phyloP scores from a whole-genome alignment of 371 early-diverging fungal species.

The Funneliformis caledonium region DNA sequence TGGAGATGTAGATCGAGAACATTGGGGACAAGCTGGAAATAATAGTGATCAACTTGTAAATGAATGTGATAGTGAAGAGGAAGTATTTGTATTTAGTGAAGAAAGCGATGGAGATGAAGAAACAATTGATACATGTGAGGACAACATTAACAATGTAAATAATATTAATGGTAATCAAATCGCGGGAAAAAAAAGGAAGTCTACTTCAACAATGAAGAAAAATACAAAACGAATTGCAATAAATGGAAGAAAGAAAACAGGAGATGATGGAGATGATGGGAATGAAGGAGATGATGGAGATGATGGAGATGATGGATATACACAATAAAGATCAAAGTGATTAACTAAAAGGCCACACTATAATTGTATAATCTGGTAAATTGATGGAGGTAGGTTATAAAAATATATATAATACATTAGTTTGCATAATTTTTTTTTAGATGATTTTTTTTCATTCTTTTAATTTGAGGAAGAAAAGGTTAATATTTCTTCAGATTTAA shows the following conservation, averaged over 20 bases:
- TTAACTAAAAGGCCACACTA: not conserved
- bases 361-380: not conserved
- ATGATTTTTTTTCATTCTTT: no score
- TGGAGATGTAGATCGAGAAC: constrained; percentile 52
- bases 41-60: not conserved
- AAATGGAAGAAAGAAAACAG: not conserved
- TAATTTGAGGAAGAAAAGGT: no score
- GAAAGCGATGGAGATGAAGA: constrained; percentile 4
- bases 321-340: not conserved
- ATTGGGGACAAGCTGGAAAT: constrained; percentile 32
- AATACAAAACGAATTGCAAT: not conserved
- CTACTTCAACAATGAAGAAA: not conserved
- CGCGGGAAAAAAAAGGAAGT: not conserved
- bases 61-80: constrained; percentile 15
- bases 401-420: no score
- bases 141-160: not conserved
- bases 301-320: not conserved
- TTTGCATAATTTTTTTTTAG: no score
- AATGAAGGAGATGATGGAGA: no score
- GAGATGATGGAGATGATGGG: not conserved
- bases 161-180: not conserved
- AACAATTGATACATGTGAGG: not conserved
- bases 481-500: no score
- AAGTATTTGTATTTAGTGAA: constrained; percentile 11
- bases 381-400: no score